Percentiles rank a stretch among this genome's conserved stretches.
These are phyloP conservation scores for Cyanidiococcus yangmingshanensis DNA, from an alignment of 23 red algal species.

Conservation along the genomic window DNA sequence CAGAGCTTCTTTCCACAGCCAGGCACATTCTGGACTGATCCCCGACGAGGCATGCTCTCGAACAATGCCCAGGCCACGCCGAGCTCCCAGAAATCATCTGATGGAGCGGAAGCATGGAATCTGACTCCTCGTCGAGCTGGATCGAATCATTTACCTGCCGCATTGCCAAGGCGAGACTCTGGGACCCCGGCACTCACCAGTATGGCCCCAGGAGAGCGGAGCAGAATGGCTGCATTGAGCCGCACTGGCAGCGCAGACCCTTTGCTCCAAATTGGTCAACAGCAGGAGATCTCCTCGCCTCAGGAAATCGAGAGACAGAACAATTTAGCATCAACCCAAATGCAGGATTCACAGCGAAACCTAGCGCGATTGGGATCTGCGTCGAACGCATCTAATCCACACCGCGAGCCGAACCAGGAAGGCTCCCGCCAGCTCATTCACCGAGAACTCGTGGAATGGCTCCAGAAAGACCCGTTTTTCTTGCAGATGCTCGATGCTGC, in stretches of 20 bases:
- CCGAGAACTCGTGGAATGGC: not conserved
- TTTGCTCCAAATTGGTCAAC: too few relatives aligned
- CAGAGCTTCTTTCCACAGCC: slow-evolving; percentile 17
- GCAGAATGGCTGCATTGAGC: not conserved
- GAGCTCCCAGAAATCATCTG: not conserved
- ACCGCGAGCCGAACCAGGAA: not conserved
- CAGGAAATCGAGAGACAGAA: not conserved
- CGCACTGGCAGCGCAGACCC: not conserved
- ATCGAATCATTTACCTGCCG: not conserved
- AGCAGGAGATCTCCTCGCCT: not conserved
- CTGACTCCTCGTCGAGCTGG: not conserved
- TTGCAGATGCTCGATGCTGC: not conserved
- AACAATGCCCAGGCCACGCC: not conserved
- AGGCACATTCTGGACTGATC: slow-evolving; percentile 10
- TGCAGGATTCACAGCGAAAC: too few relatives aligned
- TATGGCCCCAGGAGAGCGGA: not conserved
- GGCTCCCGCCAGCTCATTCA: not conserved
- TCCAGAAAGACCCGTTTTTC: not conserved
- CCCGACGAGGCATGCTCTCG: not conserved
- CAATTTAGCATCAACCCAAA: too few relatives aligned
- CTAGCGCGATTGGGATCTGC: not conserved
- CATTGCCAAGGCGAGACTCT: not conserved
- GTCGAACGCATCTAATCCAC: not conserved
- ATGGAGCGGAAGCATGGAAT: not conserved
- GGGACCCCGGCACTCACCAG: not conserved